phyloP scores from a whole-genome alignment of 1,139 yeast genomes.

The Sugiyamaella castrensis region DNA sequence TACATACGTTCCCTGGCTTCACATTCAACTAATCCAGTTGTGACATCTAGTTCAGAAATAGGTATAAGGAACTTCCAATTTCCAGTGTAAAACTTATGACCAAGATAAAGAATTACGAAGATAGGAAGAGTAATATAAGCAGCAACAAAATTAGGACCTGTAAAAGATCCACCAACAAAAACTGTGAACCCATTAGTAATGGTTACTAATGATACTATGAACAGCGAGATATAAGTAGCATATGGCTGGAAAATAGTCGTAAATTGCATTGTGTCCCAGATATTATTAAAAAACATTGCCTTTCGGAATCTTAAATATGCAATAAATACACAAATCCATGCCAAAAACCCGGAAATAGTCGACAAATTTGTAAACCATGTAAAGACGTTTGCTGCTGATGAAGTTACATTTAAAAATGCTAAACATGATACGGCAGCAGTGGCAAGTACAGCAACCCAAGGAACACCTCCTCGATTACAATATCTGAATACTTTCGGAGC shows the following conservation, averaged over 20 bases:
- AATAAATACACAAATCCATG: conserved; percentile 45
- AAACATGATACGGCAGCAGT: conserved; percentile 37
- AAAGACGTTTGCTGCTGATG: conserved; percentile 46
- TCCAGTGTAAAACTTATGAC: conserved; percentile 48
- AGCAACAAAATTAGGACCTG: conserved; percentile 51
- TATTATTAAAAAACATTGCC: conserved; percentile 40
- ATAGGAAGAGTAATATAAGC: conserved; percentile 53
- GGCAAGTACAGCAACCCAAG: conserved; percentile 39
- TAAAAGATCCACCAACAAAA: conserved; percentile 53
- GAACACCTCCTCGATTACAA: conserved; percentile 46
- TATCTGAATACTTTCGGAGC: conserved; percentile 47
- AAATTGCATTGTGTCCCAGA: conserved; percentile 40
- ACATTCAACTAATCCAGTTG: conserved; percentile 50
- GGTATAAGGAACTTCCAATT: conserved; percentile 46
- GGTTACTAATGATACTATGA: conserved; percentile 46
- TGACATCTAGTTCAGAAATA: conserved; percentile 47
- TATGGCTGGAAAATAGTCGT: conserved; percentile 47
- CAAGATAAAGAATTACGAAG: conserved; percentile 46
- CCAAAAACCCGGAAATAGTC: conserved; percentile 46
- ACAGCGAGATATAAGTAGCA: conserved; percentile 46
- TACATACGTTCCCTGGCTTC: conserved; percentile 43
- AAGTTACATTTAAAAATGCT: conserved; percentile 46
- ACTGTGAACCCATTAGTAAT: conserved; percentile 69
- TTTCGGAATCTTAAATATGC: conserved; percentile 55
- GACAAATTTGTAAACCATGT: conserved; percentile 45